phyloP scores from a whole-genome alignment of 768 basidiomycete genomes.

The Hygrocybe coccinea region DNA sequence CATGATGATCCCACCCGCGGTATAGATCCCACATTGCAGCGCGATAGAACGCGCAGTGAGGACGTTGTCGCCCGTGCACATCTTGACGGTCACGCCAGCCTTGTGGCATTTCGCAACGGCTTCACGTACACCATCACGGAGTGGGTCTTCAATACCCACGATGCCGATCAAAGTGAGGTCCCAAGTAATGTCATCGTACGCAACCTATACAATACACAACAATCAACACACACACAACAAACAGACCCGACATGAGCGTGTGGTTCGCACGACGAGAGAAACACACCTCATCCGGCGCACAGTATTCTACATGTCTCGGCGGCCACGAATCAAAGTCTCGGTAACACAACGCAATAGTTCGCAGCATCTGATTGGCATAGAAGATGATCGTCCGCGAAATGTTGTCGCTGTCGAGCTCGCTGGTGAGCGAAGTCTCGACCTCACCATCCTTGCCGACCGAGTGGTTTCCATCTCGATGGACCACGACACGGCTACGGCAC shows the following conservation, averaged over 20 bases:
- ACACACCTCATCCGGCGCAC: slow-evolving; percentile 51
- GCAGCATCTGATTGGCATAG: slow-evolving; percentile 93
- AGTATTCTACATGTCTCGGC: slow-evolving; percentile 33
- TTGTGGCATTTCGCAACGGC: slow-evolving; percentile 83
- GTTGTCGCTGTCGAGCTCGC: slow-evolving; percentile 67
- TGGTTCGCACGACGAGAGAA: not conserved
- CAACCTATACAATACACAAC: slow-evolving; percentile 40
- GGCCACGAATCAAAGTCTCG: slow-evolving; percentile 86
- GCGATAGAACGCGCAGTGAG: slow-evolving; percentile 96
- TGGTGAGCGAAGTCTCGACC: slow-evolving; percentile 59
- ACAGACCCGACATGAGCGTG: no score
- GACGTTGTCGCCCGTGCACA: slow-evolving; percentile 98
- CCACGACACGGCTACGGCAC: slow-evolving; percentile 70
- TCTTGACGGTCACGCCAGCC: slow-evolving; percentile 92
- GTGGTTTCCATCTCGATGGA: slow-evolving; percentile 42
- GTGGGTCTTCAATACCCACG: slow-evolving; percentile 93
- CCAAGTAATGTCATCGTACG: slow-evolving; percentile 61
- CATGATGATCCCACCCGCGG: slow-evolving; percentile 92
- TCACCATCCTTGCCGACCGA: slow-evolving; percentile 18
- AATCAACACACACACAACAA: slow-evolving; percentile 16
- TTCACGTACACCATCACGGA: slow-evolving; percentile 82
- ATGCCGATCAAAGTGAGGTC: slow-evolving; percentile 85
- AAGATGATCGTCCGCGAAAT: slow-evolving; percentile 92
- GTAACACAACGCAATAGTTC: slow-evolving; percentile 93
- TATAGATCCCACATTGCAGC: slow-evolving; percentile 92